phyloP scores from a whole-genome alignment of 768 basidiomycete genomes.

The Amyloporia xantha region DNA sequence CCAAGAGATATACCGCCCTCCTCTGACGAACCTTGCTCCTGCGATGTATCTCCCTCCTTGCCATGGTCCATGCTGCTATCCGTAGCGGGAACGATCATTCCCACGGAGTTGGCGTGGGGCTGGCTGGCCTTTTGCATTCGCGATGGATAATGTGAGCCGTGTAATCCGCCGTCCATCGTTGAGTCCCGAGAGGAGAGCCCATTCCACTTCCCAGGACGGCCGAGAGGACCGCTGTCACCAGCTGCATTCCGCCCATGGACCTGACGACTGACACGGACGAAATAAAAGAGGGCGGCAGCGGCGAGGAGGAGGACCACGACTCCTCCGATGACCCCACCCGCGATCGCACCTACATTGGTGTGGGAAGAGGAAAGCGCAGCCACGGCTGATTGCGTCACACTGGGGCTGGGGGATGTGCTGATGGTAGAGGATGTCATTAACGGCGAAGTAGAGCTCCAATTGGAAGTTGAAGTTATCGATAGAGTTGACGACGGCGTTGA shows the following conservation, averaged over 20 bases:
- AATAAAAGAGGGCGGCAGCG: slow-evolving; percentile 27
- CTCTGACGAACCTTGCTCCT: neutral
- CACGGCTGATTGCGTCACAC: slow-evolving; percentile 5
- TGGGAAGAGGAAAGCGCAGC: slow-evolving; percentile 13
- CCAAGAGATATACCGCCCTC: slow-evolving; percentile 9
- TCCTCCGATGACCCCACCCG: slow-evolving; percentile 47
- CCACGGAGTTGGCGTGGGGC: neutral
- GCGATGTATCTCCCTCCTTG: neutral
- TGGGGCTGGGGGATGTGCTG: slow-evolving; percentile 5
- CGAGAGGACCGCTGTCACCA: slow-evolving; percentile 2
- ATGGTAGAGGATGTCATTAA: slow-evolving; percentile 16
- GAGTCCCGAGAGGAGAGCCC: slow-evolving; percentile 18
- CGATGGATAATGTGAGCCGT: neutral
- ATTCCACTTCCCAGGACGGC: slow-evolving; percentile 12
- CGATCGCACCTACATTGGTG: slow-evolving; percentile 35
- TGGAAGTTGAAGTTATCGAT: neutral
- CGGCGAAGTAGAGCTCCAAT: slow-evolving; percentile 10
- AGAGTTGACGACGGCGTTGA: neutral
- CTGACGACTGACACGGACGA: slow-evolving; percentile 18
- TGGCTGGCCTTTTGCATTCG: neutral
- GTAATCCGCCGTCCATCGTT: slow-evolving; percentile 7
- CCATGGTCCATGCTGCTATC: neutral
- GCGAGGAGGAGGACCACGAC: slow-evolving; percentile 31
- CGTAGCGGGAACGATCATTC: neutral
- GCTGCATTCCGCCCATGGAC: slow-evolving; percentile 8